Base-by-base conservation (phyloP, 2,329 filamentous ascomycete genomes). In the Xylariaceae sp. region DNA sequence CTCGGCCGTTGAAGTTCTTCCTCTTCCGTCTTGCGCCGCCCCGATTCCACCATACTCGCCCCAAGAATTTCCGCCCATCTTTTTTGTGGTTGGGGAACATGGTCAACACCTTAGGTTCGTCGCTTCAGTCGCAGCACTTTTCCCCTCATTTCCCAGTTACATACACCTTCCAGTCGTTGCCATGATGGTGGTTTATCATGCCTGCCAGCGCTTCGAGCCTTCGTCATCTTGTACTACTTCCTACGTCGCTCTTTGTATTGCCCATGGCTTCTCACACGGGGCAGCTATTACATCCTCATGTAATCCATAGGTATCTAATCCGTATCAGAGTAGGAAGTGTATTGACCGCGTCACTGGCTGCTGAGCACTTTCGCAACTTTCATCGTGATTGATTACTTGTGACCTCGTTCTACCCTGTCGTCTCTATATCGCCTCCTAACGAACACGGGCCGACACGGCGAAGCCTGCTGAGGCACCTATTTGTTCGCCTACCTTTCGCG, bases 1-100 rank as follows among this genome's bases (percentile, higher is more conserved):
- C 9, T 56, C 58, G 54, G 55, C 59, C 51, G 16, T 55, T 53
- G 53, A 34, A 65, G 58, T 63, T 66, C 60, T 63, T 65, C 64
- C 61, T 66, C 60, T 48, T 63, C 53, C 57, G 57, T 34, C 33
- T 44, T 47, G 51, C 53, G 59, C 51, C 60, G 57, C 51, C 57
- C 56, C 45, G 29, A 46, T 16, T n/a, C 47, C 46, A 21, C 40
- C 29, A 12, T 40, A 21, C 29, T 31, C 58, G 51, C 47, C 60
- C 44, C 39, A 31, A 24, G 41, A 19, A 33, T 29, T 34, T 41
- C 23, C 23, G 8, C 31, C 33, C 33, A 12, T n/a, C n/a, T 51
- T 53, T 46, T 40, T 51, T n/a, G 17, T 23, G 21, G 44, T 37
- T 52, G 24, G 39, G 41, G 43, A 44, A 29, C 47, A 58, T 56